Percentiles rank a stretch among this genome's conserved stretches.
These are phyloP conservation scores for Botryotinia convoluta DNA, from an alignment of 2,329 filamentous ascomycete species.

Conservation along the genomic window DNA sequence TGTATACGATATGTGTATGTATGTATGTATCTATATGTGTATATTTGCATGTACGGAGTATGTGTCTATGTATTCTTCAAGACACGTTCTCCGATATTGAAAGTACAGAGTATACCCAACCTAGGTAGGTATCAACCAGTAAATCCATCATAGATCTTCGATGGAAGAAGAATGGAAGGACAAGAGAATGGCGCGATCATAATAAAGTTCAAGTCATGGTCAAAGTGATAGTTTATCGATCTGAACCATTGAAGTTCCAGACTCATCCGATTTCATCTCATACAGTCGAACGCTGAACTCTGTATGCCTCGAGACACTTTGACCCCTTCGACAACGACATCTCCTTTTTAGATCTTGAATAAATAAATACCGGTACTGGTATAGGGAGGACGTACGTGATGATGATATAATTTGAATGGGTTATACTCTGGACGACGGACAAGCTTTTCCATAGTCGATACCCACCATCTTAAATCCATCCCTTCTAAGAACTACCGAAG, in stretches of 20 bases:
- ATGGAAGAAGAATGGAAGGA: neutral
- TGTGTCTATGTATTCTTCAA: neutral
- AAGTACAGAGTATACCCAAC: no score
- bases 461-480: neutral
- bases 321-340: neutral
- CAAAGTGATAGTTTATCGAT: neutral
- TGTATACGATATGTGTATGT: neutral
- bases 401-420: neutral
- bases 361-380: neutral
- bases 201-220: neutral
- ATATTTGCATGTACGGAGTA: neutral
- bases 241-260: neutral
- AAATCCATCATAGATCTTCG: neutral
- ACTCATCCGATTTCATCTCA: neutral
- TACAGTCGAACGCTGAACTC: neutral
- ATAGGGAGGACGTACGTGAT: neutral
- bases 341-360: neutral
- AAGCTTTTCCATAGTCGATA: neutral
- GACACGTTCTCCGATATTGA: neutral
- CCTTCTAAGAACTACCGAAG: neutral
- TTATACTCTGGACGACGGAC: neutral
- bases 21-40: neutral
- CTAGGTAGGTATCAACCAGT: neutral
- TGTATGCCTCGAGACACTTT: neutral
- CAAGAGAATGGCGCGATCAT: neutral